These are phyloP conservation scores for Rehmannia glutinosa DNA, from an alignment of 257 asterid genomes.

Conservation along the genomic window DNA sequence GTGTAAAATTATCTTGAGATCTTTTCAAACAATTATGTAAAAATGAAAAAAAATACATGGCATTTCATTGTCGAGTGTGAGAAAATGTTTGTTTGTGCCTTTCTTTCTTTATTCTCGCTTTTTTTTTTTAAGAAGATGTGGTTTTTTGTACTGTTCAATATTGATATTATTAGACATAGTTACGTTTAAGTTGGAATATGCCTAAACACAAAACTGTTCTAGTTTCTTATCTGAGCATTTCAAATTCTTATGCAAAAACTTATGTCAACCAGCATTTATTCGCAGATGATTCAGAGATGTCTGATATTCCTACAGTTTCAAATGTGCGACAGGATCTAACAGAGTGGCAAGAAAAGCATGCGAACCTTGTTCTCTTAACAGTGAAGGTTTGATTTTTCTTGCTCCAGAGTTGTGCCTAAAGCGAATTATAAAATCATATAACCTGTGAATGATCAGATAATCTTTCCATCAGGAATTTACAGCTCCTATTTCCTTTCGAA, in stretches of 20 bases:
- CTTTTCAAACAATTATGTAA: not conserved
- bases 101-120: not conserved
- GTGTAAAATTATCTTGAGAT: not conserved
- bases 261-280: slow-evolving; percentile 19
- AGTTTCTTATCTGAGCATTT: slow-evolving; percentile 4
- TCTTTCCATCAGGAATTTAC: not conserved
- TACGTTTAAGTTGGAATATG: slow-evolving; percentile 1
- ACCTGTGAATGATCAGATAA: slow-evolving; percentile 12
- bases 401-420: not conserved
- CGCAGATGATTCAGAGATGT: slow-evolving; percentile 74
- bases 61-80: not conserved
- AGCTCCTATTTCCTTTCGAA: not conserved
- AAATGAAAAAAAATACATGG: not conserved
- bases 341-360: slow-evolving; percentile 91
- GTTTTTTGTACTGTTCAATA: not conserved
- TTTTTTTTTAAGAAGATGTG: not conserved
- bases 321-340: slow-evolving; percentile 92
- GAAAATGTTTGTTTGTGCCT: too few relatives aligned
- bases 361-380: slow-evolving; percentile 76
- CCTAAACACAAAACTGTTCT: slow-evolving; percentile 1
- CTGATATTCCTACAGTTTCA: slow-evolving; percentile 74
- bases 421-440: slow-evolving; percentile 14
- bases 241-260: slow-evolving; percentile 10
- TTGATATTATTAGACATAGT: slow-evolving; percentile 1
- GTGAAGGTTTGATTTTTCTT: slow-evolving; percentile 58